A percentile compares a stretch with the other conserved stretches of the same genome.
Evolutionary conservation across 192 early-diverging fungal species (phyloP).

Genomic region (Rhizoclosmatium sp.): DNA sequence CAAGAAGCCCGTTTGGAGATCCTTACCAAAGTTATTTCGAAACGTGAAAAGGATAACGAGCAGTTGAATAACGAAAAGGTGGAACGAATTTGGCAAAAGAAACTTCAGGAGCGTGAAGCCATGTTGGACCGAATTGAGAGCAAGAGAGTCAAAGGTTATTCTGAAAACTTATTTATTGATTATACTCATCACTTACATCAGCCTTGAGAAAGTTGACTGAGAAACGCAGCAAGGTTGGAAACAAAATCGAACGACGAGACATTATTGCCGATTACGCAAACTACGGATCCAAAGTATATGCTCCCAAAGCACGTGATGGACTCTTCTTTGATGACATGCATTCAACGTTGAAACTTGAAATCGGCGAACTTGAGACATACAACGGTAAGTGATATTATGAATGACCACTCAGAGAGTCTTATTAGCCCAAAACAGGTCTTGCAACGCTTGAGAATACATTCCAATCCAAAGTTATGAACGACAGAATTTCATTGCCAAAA

Average conservation of each 20-base stretch:
- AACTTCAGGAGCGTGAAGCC: constrained; percentile 62
- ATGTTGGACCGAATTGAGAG: constrained; percentile 56
- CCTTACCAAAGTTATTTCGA: constrained; percentile 57
- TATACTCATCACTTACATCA: constrained; percentile 7
- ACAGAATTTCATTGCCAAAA: constrained; percentile 41
- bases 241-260: constrained; percentile 56
- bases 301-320: constrained; percentile 65
- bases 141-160: constrained; percentile 55
- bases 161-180: neutral
- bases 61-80: constrained; percentile 55
- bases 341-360: constrained; percentile 40
- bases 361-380: constrained; percentile 52
- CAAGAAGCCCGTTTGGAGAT: constrained; percentile 62
- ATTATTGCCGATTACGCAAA: constrained; percentile 68
- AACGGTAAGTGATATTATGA: constrained; percentile 29
- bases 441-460: constrained; percentile 49
- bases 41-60: constrained; percentile 63
- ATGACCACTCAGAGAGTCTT: neutral
- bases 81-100: constrained; percentile 63
- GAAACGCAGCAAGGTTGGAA: constrained; percentile 53
- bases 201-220: constrained; percentile 61
- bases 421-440: constrained; percentile 33
- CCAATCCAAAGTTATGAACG: constrained; percentile 39
- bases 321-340: constrained; percentile 52
- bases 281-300: constrained; percentile 61